Evolutionary conservation across 345 rosid genomes (phyloP), one percentile per base, ranked within the genome.

Genomic region (Eucalyptus victrix): DNA sequence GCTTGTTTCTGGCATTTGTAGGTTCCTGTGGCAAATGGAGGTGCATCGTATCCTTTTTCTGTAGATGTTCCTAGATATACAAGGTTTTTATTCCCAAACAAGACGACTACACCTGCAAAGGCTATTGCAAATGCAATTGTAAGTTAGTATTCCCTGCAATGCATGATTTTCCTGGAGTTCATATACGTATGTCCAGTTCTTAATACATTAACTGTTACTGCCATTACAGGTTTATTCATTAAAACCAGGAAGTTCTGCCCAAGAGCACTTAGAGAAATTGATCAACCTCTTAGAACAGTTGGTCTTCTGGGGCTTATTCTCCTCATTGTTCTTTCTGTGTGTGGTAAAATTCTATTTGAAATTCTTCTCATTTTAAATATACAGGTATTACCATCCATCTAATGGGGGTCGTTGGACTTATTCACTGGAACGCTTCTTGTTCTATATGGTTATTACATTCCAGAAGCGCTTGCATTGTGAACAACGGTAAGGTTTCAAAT

Each of bases 391-490:
- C 90, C 99, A 98, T 92, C 99, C 99, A 37, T 98, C 99, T 87
- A 98, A 97, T 91, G 99, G 99, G 89, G 99, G 99, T 76, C 98
- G 99, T 72, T 98, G 99, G 99, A 98, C 99, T 89, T 97, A 96
- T 93, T 95, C 99, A 88, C 90, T 98, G 96, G 98, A 98, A 93
- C 92, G 97, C 11, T 95, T 97, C 94, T 94, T 98, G 93, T 91
- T 95, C 76, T 88, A 96, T 93, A 92, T 96, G 93, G 99, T 96
- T 42, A 90, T 91, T 81, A 92, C 99, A 86, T 98, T 98, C 93
- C 99, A 97, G 94, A 96, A 96, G 91, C 98, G 99, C 72, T 93
- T 97, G 90, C 97, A 95, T 91, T 94, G 89, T 86, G 98, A 98
- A 94, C 99, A 96, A 91, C 95, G 91, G 99, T 98, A 96, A 92